Evolutionary conservation across 306 rosid genomes (phyloP).

Genomic region (Prinsepia uniflora): DNA sequence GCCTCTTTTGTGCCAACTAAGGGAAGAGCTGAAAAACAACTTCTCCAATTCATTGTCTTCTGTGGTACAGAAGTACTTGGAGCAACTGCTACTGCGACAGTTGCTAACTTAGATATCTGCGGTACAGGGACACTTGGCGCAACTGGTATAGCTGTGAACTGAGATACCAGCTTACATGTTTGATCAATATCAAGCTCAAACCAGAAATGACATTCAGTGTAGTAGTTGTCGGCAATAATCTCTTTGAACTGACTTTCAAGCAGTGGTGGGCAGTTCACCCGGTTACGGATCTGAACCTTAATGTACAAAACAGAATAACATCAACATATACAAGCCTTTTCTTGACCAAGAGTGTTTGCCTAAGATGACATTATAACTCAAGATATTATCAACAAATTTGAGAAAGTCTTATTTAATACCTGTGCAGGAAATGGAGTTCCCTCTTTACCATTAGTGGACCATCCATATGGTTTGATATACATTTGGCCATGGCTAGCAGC

Average conservation of each 20-base stretch:
- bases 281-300: conserved; percentile 57
- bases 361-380: neutral
- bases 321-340: conserved; percentile 9
- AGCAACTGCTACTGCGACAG: conserved; percentile 40
- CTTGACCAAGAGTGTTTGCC: neutral
- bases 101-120: conserved; percentile 35
- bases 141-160: conserved; percentile 44
- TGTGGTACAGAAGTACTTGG: conserved; percentile 29
- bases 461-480: conserved; percentile 79
- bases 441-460: conserved; percentile 57
- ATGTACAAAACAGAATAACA: conserved; percentile 6
- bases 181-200: conserved; percentile 82
- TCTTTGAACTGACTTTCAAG: conserved; percentile 56
- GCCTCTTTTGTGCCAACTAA: conserved; percentile 19
- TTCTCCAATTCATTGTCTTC: conserved; percentile 28
- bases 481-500: conserved; percentile 67
- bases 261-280: conserved; percentile 58
- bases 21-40: conserved; percentile 26
- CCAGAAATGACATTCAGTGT: conserved; percentile 47
- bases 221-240: conserved; percentile 58
- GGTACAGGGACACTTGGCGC: conserved; percentile 26
- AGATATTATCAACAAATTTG: conserved; percentile 7
- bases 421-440: conserved; percentile 81
- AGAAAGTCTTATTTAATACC: conserved; percentile 37
- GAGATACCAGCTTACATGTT: conserved; percentile 44